phyloP scores from a whole-genome alignment of 2,329 filamentous ascomycete species.

The Fusarium clavum region DNA sequence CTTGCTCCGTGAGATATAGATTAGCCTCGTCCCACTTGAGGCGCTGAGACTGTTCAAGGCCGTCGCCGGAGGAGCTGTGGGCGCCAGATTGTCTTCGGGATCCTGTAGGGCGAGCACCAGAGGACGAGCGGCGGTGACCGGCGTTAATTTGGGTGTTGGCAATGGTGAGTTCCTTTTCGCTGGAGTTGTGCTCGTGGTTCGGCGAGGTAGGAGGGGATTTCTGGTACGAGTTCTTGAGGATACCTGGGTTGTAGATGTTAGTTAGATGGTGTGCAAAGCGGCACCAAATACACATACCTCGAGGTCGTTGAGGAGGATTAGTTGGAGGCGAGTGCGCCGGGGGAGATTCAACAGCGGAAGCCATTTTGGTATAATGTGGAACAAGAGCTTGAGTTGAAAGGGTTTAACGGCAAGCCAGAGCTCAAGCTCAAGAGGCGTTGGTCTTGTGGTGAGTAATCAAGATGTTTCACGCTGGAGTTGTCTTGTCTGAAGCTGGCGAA shows the following conservation, averaged over 20 bases:
- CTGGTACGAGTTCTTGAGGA: constrained; percentile 89
- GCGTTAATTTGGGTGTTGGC: constrained; percentile 96
- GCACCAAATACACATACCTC: constrained; percentile 51
- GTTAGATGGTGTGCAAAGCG: background rate
- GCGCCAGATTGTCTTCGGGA: constrained; percentile 78
- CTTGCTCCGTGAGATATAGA: constrained; percentile 95
- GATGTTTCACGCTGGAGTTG: background rate
- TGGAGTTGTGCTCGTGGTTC: constrained; percentile 58
- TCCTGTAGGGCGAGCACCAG: constrained; percentile 68
- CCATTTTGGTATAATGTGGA: constrained; percentile 52
- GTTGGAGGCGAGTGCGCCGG: constrained; percentile 57
- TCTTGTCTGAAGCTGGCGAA: background rate
- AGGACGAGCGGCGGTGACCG: constrained; percentile 85
- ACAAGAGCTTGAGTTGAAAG: constrained; percentile 27
- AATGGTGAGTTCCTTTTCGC: constrained; percentile 89
- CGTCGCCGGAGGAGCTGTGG: constrained; percentile 55
- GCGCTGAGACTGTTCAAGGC: constrained; percentile 71
- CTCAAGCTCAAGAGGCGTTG: constrained; percentile 19
- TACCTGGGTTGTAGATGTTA: constrained; percentile 68
- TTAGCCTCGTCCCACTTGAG: constrained; percentile 99
- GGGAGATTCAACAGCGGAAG: constrained; percentile 54
- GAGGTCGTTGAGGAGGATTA: constrained; percentile 58
- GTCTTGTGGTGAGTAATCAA: constrained; percentile 16
- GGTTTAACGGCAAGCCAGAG: constrained; percentile 28
- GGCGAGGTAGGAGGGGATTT: constrained; percentile 67